Percentiles rank a stretch among this genome's conserved stretches.
Evolutionary conservation across 768 basidiomycete genomes (phyloP).

Genomic region (Suillus luteus): DNA sequence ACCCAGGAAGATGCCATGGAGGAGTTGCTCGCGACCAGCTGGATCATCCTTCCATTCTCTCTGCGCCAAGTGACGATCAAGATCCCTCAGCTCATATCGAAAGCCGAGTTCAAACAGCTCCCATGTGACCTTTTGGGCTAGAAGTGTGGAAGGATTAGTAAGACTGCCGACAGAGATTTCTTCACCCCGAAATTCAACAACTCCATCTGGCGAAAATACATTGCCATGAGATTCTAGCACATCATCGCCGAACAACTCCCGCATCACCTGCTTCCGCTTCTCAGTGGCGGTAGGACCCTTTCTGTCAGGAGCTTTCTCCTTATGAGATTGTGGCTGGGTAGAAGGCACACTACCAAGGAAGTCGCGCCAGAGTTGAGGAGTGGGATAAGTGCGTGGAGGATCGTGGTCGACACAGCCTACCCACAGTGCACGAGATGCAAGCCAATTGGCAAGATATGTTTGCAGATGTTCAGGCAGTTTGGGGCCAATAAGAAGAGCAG

Average conservation of each 20-base stretch:
- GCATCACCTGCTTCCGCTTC: conserved; percentile 1
- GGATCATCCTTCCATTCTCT: neutral
- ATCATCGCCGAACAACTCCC: too few relatives aligned
- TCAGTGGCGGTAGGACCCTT: neutral
- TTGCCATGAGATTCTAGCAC: neutral
- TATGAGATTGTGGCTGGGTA: neutral
- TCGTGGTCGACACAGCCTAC: neutral
- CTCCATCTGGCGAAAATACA: neutral
- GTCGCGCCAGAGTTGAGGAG: conserved; percentile 5
- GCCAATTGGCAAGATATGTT: conserved; percentile 7
- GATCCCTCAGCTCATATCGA: conserved; percentile 19
- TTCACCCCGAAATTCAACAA: conserved; percentile 5
- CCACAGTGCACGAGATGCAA: neutral
- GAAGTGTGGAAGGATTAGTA: conserved; percentile 1
- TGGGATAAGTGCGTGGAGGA: neutral
- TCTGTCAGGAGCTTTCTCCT: too few relatives aligned
- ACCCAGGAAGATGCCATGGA: conserved; percentile 10
- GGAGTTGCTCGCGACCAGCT: neutral
- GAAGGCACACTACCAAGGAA: conserved; percentile 9
- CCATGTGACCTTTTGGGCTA: conserved; percentile 21
- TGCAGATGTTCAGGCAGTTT: neutral
- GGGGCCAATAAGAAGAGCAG: neutral
- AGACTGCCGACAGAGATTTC: neutral
- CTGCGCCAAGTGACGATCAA: conserved; percentile 13
- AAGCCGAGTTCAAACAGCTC: conserved; percentile 25